phyloP scores from a whole-genome alignment of 805 yeast genomes.

The Kluyveromyces nonfermentans region DNA sequence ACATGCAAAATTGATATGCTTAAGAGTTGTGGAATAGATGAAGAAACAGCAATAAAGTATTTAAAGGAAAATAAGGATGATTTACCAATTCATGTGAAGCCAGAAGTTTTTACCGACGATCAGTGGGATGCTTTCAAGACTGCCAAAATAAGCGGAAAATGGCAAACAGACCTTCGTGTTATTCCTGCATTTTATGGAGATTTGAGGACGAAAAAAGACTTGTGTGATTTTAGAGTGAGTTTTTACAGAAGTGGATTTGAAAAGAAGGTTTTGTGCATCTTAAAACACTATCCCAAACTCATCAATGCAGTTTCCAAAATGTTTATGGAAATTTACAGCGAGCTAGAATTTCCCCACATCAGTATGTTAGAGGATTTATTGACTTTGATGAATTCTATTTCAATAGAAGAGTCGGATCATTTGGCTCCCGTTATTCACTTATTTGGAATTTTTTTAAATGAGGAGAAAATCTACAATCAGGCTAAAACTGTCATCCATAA shows the following conservation, averaged over 20 bases:
- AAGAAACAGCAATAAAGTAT: conserved; percentile 23
- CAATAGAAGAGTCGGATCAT: conserved; percentile 20
- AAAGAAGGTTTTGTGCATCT: conserved; percentile 35
- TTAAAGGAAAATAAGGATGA: conserved; percentile 29
- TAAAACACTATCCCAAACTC: conserved; percentile 36
- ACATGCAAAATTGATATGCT: conserved; percentile 17
- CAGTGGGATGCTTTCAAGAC: conserved; percentile 26
- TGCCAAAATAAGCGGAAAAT: conserved; percentile 15
- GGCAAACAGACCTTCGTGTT: conserved; percentile 20
- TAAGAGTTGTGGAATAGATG: conserved; percentile 22
- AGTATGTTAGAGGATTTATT: conserved; percentile 32
- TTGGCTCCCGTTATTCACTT: conserved; percentile 36
- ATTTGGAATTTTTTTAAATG: conserved; percentile 35
- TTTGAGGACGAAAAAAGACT: conserved; percentile 32
- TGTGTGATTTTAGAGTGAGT: conserved; percentile 33
- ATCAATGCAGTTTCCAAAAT: conserved; percentile 33
- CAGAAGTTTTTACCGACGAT: conserved; percentile 21
- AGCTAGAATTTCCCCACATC: conserved; percentile 27
- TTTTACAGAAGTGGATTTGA: conserved; percentile 27
- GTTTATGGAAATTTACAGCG: conserved; percentile 29
- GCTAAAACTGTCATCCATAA: conserved; percentile 27
- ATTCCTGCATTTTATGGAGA: conserved; percentile 33
- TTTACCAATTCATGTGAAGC: conserved; percentile 19
- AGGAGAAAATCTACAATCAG: conserved; percentile 31
- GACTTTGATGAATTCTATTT: conserved; percentile 31